These are phyloP conservation scores for Camelina hispida DNA, from an alignment of 345 rosid genomes.

Conservation along the genomic window DNA sequence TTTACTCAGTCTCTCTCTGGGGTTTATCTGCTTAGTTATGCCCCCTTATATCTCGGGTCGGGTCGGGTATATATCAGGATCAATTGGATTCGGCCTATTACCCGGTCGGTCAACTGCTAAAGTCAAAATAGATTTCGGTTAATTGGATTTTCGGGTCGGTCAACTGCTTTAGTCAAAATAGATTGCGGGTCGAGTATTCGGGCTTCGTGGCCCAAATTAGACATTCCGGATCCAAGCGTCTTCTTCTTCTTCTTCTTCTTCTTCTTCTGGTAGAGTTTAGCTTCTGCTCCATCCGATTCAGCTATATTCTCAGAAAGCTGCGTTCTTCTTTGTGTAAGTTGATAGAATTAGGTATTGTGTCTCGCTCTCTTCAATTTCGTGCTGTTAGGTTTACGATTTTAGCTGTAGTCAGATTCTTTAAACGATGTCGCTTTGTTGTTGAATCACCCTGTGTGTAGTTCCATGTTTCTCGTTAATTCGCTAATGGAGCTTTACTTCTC, in stretches of 20 bases:
- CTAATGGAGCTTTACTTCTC: neutral
- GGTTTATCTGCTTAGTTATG: constrained; percentile 43
- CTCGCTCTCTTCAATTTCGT: constrained; percentile 14
- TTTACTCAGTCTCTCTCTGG: constrained; percentile 36
- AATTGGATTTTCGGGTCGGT: constrained; percentile 2
- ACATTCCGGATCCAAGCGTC: constrained; percentile 23
- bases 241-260: neutral
- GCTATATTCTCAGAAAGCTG: neutral
- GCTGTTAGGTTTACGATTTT: constrained; percentile 25
- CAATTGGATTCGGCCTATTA: neutral
- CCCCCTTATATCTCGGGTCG: constrained; percentile 31
- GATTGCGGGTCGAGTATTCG: neutral
- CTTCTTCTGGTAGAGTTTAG: constrained; percentile 23
- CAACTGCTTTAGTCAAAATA: neutral
- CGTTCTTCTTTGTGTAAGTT: neutral
- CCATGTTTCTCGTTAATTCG: constrained; percentile 22
- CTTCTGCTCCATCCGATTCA: constrained; percentile 30
- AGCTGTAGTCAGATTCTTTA: constrained; percentile 16
- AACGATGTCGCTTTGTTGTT: constrained; percentile 21
- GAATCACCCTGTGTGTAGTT: neutral
- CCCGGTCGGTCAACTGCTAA: neutral
- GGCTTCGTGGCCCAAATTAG: constrained; percentile 22
- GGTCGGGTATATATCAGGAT: constrained; percentile 14
- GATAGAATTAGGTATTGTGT: neutral
- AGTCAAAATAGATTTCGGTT: neutral